Conservation (phyloP, 2,329 filamentous ascomycete genomes). For the Claviceps citrina region DNA sequence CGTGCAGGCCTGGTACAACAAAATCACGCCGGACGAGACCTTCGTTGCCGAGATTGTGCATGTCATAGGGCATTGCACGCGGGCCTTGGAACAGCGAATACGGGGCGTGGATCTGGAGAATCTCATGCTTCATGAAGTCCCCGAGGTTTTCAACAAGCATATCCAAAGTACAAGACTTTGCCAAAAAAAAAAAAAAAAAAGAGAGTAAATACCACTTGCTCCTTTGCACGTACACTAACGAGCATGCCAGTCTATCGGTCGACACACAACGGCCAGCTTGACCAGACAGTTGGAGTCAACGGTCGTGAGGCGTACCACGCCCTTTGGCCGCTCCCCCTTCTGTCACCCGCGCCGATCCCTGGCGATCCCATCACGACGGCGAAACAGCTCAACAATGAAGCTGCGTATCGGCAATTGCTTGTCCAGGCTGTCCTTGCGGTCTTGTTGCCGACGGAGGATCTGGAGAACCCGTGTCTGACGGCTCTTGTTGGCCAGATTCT, state of each 20-base stretch:
- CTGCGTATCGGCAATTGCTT: conserved; percentile 73
- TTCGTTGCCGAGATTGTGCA: conserved; percentile 81
- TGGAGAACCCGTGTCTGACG: conserved; percentile 74
- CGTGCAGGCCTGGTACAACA: conserved; percentile 83
- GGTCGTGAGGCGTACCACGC: conserved; percentile 66
- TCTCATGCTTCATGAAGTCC: conserved; percentile 74
- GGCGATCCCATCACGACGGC: conserved; percentile 33
- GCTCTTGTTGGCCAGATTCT: conserved; percentile 75
- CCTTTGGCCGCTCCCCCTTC: conserved; percentile 62
- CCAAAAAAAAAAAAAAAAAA: too few species aligned
- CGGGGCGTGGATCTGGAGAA: conserved; percentile 70
- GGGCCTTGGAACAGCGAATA: conserved; percentile 72
- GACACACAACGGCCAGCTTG: conserved; percentile 42
- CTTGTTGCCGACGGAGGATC: conserved; percentile 79
- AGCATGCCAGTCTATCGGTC: conserved; percentile 51
- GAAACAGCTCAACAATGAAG: conserved; percentile 62
- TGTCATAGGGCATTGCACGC: conserved; percentile 81
- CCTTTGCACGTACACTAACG: neutral
- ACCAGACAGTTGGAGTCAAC: conserved; percentile 44
- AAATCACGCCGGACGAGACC: conserved; percentile 76
- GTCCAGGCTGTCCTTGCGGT: conserved; percentile 68
- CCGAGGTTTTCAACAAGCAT: conserved; percentile 66
- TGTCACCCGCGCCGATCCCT: conserved; percentile 57
- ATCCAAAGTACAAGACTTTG: conserved; percentile 54
- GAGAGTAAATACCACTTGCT: too few species aligned